A percentile compares a stretch with the other conserved stretches of the same genome.
Conservation (phyloP, 257 asterid genomes). For the Verbascum thapsus region DNA sequence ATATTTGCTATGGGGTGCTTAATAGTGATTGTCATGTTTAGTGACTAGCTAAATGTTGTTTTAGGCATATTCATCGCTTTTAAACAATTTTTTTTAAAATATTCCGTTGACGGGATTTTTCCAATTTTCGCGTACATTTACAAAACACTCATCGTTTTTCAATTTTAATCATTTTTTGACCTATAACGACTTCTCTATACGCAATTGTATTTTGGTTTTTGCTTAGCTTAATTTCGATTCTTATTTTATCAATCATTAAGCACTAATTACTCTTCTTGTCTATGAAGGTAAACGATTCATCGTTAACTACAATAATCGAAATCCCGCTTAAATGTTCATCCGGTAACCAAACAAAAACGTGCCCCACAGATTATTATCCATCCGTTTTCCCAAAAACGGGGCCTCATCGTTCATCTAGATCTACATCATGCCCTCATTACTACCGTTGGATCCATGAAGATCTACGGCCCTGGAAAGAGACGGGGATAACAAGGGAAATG, state of each 20-base stretch:
- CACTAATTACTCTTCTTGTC: not conserved
- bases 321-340: slow-evolving; percentile 37
- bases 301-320: slow-evolving; percentile 22
- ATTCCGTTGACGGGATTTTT: too few relatives aligned
- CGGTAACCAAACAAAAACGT: slow-evolving; percentile 36
- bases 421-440: slow-evolving; percentile 50
- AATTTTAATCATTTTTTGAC: not conserved
- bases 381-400: not conserved
- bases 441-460: slow-evolving; percentile 61
- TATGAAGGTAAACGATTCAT: slow-evolving; percentile 12
- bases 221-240: too few relatives aligned
- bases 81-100: too few relatives aligned
- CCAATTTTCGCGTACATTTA: not conserved
- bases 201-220: too few relatives aligned
- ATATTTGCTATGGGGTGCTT: too few relatives aligned
- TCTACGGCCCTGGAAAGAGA: slow-evolving; percentile 44
- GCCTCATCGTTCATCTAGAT: not conserved
- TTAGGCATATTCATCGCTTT: too few relatives aligned
- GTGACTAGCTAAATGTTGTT: too few relatives aligned
- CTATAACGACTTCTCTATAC: too few relatives aligned
- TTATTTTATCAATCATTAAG: too few relatives aligned
- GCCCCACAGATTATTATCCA: slow-evolving; percentile 42
- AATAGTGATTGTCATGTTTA: too few relatives aligned
- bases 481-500: slow-evolving; percentile 54
- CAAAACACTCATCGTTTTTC: not conserved